These are phyloP conservation scores for Diplodia seriata DNA, from an alignment of 2,329 filamentous ascomycete genomes.

Conservation along the genomic window DNA sequence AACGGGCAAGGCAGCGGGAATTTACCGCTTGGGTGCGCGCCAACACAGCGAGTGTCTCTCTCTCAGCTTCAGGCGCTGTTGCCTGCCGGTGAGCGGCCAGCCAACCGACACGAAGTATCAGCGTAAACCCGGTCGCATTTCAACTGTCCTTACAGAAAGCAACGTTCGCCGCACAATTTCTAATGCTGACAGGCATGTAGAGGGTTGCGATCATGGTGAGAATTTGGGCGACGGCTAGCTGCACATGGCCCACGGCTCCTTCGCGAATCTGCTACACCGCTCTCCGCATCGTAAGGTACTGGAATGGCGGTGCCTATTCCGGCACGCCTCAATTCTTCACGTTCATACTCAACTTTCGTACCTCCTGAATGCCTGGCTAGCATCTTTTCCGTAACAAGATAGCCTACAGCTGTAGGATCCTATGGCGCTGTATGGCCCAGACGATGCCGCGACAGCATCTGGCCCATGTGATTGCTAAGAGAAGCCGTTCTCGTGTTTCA, in stretches of 20 bases:
- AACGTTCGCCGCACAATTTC: not conserved
- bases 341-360: too few relatives aligned
- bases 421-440: too few relatives aligned
- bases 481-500: too few relatives aligned
- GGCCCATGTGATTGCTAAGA: too few relatives aligned
- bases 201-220: not conserved
- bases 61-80: slow-evolving; percentile 3
- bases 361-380: too few relatives aligned
- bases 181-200: not conserved
- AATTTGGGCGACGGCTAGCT: not conserved
- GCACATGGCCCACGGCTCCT: not conserved
- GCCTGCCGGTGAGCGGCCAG: not conserved
- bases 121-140: not conserved
- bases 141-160: too few relatives aligned
- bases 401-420: too few relatives aligned
- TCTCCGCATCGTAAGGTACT: too few relatives aligned
- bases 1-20: not conserved
- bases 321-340: too few relatives aligned
- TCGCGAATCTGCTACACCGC: not conserved
- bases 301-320: too few relatives aligned
- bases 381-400: too few relatives aligned
- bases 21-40: not conserved
- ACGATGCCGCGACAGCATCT: too few relatives aligned
- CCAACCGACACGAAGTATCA: not conserved
- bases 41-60: not conserved